These are phyloP conservation scores for Blastocladiella britannica DNA, from an alignment of 192 early-diverging fungal genomes.

Conservation along the genomic window DNA sequence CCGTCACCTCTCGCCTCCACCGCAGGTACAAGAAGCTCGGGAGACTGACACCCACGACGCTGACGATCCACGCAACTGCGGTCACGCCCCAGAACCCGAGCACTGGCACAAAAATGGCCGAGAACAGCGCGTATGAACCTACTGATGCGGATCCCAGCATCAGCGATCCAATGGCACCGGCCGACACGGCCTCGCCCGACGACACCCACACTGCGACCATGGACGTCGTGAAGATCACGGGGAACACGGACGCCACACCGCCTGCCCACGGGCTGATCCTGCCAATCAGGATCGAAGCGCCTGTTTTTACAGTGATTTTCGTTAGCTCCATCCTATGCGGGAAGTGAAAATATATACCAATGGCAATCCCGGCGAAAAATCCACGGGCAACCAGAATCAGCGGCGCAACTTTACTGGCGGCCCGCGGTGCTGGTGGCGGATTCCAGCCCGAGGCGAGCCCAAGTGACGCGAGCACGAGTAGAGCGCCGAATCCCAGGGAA, in stretches of 20 bases:
- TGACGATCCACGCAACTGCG: background rate
- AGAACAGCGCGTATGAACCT: background rate
- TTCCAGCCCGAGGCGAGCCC: background rate
- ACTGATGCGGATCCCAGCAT: background rate
- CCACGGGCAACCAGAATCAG: background rate
- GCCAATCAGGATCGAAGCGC: background rate
- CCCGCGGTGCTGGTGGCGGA: background rate
- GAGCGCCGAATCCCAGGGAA: background rate
- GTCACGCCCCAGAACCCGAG: background rate
- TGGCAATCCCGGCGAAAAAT: background rate
- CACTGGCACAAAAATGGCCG: background rate
- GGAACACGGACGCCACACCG: background rate
- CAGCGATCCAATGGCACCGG: background rate
- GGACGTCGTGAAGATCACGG: background rate
- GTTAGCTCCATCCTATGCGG: too few species aligned
- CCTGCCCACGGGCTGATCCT: background rate
- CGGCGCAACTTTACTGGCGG: background rate
- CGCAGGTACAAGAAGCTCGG: background rate
- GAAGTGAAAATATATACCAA: too few species aligned
- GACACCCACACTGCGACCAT: background rate
- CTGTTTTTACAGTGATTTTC: too few species aligned
- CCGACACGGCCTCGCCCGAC: background rate
- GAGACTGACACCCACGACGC: background rate
- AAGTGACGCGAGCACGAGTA: background rate
- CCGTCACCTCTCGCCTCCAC: background rate